Evolutionary conservation across 768 basidiomycete species (phyloP).

Genomic region (Cyclocybe aegerita): DNA sequence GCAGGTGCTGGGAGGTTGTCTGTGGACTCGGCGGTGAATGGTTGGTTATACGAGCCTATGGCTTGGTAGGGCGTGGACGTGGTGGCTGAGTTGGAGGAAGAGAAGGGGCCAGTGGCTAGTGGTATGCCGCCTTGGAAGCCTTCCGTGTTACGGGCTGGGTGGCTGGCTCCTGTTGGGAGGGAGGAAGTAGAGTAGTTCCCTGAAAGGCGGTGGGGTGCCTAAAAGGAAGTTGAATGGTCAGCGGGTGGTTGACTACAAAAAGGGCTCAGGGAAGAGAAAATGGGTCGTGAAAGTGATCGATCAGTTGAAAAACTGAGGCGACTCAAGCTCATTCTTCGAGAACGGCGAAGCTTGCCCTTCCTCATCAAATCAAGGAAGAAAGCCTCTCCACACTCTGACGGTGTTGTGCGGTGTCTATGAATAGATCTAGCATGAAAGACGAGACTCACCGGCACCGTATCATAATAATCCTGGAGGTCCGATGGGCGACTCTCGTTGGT

Average conservation of each 20-base stretch:
- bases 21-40: slow-evolving; percentile 15
- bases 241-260: neutral
- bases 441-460: slow-evolving; percentile 12
- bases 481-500: neutral
- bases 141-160: slow-evolving; percentile 1
- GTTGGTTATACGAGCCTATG: slow-evolving; percentile 2
- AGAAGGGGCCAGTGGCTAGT: slow-evolving; percentile 9
- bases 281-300: neutral
- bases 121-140: slow-evolving; percentile 14
- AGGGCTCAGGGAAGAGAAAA: neutral
- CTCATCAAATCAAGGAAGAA: neutral
- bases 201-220: slow-evolving; percentile 7
- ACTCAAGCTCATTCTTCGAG: neutral
- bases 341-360: too few relatives aligned
- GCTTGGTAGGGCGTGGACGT: slow-evolving; percentile 12
- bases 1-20: slow-evolving; percentile 13
- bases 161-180: neutral
- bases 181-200: slow-evolving; percentile 2
- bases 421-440: neutral
- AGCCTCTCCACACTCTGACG: neutral
- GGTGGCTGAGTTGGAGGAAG: slow-evolving; percentile 1
- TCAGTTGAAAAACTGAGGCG: neutral
- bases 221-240: neutral
- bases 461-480: slow-evolving; percentile 16
- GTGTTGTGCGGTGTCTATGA: neutral